Percentiles rank a stretch among this genome's conserved stretches.
Conservation (phyloP, 495 filamentous ascomycete species). For the Hypoxylon perforatum region DNA sequence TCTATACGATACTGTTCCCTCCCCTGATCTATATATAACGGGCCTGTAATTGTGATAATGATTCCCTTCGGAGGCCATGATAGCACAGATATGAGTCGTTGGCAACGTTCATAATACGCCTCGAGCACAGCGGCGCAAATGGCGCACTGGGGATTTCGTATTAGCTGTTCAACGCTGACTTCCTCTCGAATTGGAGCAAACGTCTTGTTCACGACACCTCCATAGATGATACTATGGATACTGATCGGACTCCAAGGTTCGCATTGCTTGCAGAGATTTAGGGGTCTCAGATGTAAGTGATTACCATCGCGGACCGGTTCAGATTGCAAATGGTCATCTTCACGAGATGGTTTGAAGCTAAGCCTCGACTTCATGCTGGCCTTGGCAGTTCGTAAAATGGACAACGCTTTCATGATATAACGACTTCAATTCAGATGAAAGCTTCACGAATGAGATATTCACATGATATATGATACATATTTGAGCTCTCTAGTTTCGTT, state of each 20-base stretch:
- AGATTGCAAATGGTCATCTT: no score
- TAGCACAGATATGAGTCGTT: not conserved
- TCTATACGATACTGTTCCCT: not conserved
- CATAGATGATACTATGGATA: not conserved
- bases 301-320: not conserved
- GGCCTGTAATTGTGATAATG: not conserved
- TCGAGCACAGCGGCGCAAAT: not conserved
- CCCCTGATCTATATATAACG: not conserved
- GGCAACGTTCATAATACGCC: not conserved
- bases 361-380: no score
- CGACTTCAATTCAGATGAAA: no score
- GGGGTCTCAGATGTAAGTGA: not conserved
- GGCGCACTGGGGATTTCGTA: not conserved
- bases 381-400: no score
- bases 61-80: not conserved
- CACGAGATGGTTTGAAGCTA: no score
- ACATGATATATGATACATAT: no score
- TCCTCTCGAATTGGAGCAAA: not conserved
- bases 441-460: no score
- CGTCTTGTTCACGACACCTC: not conserved
- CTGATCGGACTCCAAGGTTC: not conserved
- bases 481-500: no score
- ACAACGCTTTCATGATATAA: no score
- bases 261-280: slow-evolving; percentile 1
- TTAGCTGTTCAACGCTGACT: slow-evolving; percentile 1